Evolutionary conservation across 2,329 filamentous ascomycete species (phyloP).

Genomic region (Phyllosticta citrichinensis): DNA sequence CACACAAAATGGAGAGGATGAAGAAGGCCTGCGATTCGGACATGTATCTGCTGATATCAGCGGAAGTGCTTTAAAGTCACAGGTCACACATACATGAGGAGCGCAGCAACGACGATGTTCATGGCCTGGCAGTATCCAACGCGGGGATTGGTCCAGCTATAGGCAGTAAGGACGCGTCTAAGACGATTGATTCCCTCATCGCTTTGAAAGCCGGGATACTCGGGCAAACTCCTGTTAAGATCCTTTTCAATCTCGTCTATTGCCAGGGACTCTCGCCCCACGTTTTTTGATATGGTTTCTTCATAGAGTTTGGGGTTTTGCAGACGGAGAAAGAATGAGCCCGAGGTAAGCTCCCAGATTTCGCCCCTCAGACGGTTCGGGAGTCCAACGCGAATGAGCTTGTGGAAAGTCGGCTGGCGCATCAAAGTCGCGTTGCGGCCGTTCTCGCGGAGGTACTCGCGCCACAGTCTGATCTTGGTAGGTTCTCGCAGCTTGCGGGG

Average conservation of each 20-base stretch:
- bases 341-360: constrained; percentile 91
- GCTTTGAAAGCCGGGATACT: constrained; percentile 95
- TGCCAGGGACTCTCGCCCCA: constrained; percentile 79
- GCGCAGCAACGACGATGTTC: constrained; percentile 98
- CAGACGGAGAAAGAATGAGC: constrained; percentile 78
- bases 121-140: constrained; percentile 99
- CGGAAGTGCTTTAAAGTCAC: constrained; percentile 6
- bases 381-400: constrained; percentile 87
- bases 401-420: constrained; percentile 94
- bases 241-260: constrained; percentile 99
- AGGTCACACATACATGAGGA: constrained; percentile 59
- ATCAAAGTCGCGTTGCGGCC: constrained; percentile 86
- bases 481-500: constrained; percentile 85
- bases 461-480: constrained; percentile 96
- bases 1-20: constrained; percentile 80
- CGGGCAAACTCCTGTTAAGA: constrained; percentile 86
- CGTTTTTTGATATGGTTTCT: constrained; percentile 74
- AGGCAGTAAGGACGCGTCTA: constrained; percentile 84
- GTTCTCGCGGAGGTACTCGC: constrained; percentile 91
- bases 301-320: constrained; percentile 75
- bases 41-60: constrained; percentile 57
- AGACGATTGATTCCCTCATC: constrained; percentile 88
- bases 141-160: constrained; percentile 93
- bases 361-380: constrained; percentile 89
- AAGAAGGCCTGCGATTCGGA: constrained; percentile 95